A percentile compares a stretch with the other conserved stretches of the same genome.
These are phyloP conservation scores for Aspergillus ochraceus DNA, from an alignment of 2,329 filamentous ascomycete genomes.

Conservation along the genomic window DNA sequence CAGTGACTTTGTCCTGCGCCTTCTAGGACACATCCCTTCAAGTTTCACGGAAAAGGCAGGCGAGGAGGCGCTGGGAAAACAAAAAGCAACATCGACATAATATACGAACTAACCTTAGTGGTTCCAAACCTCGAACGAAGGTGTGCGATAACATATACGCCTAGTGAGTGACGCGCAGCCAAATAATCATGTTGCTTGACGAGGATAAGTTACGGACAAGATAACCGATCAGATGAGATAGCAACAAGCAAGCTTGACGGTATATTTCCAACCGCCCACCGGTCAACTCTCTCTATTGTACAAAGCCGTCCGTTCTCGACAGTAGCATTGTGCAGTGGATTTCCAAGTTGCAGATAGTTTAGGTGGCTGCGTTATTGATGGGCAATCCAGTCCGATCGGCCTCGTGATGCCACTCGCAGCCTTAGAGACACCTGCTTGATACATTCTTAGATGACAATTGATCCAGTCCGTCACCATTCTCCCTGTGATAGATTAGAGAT, in stretches of 20 bases:
- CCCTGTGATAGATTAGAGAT: neutral
- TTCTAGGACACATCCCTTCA: neutral
- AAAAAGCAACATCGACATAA: neutral
- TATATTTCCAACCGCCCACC: neutral
- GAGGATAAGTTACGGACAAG: neutral
- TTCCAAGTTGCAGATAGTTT: constrained; percentile 1
- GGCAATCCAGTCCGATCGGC: neutral
- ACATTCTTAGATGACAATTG: constrained; percentile 2
- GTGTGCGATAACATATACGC: neutral
- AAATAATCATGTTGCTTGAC: constrained; percentile 3
- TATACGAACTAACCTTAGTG: neutral
- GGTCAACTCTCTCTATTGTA: constrained; percentile 1
- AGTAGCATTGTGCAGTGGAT: neutral
- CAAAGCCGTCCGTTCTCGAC: neutral
- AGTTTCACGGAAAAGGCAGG: neutral
- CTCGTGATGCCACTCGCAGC: constrained; percentile 1
- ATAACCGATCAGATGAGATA: neutral
- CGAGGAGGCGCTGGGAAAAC: neutral
- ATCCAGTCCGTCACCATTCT: neutral
- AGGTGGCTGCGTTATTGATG: constrained; percentile 2
- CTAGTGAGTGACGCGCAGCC: constrained; percentile 1
- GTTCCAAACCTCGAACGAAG: neutral
- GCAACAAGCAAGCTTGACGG: too few relatives aligned
- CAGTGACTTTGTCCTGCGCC: constrained; percentile 1
- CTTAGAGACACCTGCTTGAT: neutral